phyloP scores from a whole-genome alignment of 768 basidiomycete genomes.

The Holtermanniella nyarrowii region DNA sequence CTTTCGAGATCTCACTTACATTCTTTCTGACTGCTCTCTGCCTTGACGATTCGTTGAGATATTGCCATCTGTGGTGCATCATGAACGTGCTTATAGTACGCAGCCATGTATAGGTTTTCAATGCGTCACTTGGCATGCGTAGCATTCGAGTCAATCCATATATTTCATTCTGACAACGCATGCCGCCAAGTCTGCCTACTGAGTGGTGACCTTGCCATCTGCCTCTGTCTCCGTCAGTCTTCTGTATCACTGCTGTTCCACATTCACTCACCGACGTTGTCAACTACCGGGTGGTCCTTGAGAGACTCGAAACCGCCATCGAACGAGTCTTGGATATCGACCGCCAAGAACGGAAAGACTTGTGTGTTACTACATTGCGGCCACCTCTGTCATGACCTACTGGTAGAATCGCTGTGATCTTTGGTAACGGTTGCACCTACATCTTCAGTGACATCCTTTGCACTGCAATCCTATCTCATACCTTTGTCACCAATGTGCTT shows the following conservation, averaged over 20 bases:
- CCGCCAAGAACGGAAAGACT: neutral
- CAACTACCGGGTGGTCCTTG: neutral
- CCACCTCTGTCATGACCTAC: constrained; percentile 6
- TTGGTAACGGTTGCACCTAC: constrained; percentile 16
- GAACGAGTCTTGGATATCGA: neutral
- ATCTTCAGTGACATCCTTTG: too few relatives aligned
- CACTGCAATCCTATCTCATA: too few relatives aligned
- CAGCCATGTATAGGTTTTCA: too few relatives aligned
- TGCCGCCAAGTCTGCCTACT: neutral
- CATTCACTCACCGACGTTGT: neutral
- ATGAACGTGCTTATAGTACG: too few relatives aligned
- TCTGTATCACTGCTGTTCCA: neutral
- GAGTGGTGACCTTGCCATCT: neutral
- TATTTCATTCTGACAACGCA: too few relatives aligned
- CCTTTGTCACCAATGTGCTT: constrained; percentile 21
- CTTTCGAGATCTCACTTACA: too few relatives aligned
- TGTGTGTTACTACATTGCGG: too few relatives aligned
- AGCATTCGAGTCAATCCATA: too few relatives aligned
- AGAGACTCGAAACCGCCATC: neutral
- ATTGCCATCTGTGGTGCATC: too few relatives aligned
- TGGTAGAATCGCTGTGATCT: constrained; percentile 21
- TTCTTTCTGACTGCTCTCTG: too few relatives aligned
- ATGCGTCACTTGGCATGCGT: too few relatives aligned
- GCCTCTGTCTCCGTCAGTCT: neutral
- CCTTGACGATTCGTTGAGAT: too few relatives aligned